Evolutionary conservation across 345 rosid species (phyloP), one percentile per base, ranked within the genome.

Genomic region (Diplotaxis tenuifolia): DNA sequence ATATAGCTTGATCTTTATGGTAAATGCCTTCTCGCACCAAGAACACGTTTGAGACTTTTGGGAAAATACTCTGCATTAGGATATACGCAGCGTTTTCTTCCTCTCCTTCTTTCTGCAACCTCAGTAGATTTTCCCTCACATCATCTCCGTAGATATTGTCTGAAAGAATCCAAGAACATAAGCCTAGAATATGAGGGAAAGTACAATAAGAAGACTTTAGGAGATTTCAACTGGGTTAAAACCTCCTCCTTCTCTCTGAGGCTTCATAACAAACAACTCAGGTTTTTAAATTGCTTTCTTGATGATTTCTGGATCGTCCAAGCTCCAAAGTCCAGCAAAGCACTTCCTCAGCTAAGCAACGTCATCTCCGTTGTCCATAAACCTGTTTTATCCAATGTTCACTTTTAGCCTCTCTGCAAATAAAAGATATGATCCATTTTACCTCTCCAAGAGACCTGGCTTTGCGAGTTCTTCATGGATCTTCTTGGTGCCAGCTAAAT

Each of bases 191-290:
- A 22, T 27, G 62, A 36, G 0, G 32, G 27, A 23, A 19, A 53
- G 21, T 31, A 47, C 47, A 40, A 16, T 32, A 12, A 11, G 47
- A 42, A n/a, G 18, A 42, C 50, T 42, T 1, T 6, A 0, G 50
- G 16, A 7, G 6, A 47, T 34, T 16, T 42, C 42, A 71, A 50
- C 8, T 9, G 18, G 60, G 62, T 72, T 60, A 40, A 65, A 52
- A 92, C 97, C 98, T 89, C 99, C 96, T 77, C 99, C 99, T 90
- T 92, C 99, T 86, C 98, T 84, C 72, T 95, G 98, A 40, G 99
- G 99, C 87, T 95, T 92, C 97, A 95, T 85, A 42, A 95, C 96
- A 54, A 82, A 95, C 38, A 84, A 76, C 55, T 86, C 86, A 0
- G 99, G 98, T 9, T 57, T 85, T 69, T 87, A 89, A 31, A 95